Conservation (phyloP, 1,284 basidiomycete species). For the Xerocomus nothofagi region DNA sequence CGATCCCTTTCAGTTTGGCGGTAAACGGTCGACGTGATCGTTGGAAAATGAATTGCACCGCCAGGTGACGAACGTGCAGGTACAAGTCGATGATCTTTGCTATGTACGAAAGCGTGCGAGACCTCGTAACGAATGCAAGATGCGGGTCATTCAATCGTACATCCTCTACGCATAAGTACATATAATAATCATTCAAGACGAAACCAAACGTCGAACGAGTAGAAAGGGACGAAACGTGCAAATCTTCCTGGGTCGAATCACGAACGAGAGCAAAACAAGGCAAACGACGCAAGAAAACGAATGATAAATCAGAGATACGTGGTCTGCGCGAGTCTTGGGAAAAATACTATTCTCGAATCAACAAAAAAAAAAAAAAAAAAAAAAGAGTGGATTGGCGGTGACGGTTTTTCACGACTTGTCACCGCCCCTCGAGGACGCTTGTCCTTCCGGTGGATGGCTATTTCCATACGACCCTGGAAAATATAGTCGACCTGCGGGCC, state of each 20-base stretch:
- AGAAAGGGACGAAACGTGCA: neutral
- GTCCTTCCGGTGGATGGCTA: slow-evolving; percentile 16
- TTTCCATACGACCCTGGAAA: slow-evolving; percentile 27
- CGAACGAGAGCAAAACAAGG: slow-evolving; percentile 19
- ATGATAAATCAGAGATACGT: slow-evolving; percentile 33
- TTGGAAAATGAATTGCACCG: too few species aligned
- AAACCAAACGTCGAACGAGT: slow-evolving; percentile 1
- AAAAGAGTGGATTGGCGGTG: too few species aligned
- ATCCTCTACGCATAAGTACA: slow-evolving; percentile 33
- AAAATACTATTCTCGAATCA: slow-evolving; percentile 7
- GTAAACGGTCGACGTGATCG: neutral
- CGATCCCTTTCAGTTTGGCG: slow-evolving; percentile 43
- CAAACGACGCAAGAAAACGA: slow-evolving; percentile 27
- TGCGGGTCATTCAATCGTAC: slow-evolving; percentile 20
- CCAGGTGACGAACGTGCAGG: neutral
- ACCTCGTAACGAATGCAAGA: slow-evolving; percentile 8
- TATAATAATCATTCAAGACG: slow-evolving; percentile 28
- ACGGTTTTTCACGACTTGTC: slow-evolving; percentile 31
- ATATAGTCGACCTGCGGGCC: slow-evolving; percentile 18
- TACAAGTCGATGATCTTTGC: slow-evolving; percentile 3
- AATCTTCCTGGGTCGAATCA: slow-evolving; percentile 12
- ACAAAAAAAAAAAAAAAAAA: too few species aligned
- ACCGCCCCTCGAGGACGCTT: slow-evolving; percentile 15
- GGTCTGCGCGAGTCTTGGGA: slow-evolving; percentile 22
- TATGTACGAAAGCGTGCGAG: slow-evolving; percentile 2